Percentiles rank a stretch among this genome's conserved stretches.
These are phyloP conservation scores for Clohesyomyces aquaticus DNA, from an alignment of 495 filamentous ascomycete species.

Conservation along the genomic window DNA sequence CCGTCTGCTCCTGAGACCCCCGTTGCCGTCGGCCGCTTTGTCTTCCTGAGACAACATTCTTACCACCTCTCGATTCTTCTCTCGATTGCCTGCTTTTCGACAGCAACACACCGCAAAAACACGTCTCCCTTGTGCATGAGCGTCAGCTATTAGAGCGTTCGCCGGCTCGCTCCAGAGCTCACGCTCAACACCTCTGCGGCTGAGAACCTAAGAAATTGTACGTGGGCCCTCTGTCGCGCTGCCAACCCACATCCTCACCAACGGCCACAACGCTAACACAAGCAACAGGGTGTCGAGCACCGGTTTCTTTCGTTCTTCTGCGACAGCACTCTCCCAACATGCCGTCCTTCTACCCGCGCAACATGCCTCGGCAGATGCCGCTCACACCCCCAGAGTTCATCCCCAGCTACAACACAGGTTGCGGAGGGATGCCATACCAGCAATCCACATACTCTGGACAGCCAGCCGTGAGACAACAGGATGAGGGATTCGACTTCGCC, in stretches of 20 bases:
- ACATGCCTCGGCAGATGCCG: conserved; percentile 41
- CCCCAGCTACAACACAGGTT: conserved; percentile 41
- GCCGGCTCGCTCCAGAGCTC: conserved; percentile 33
- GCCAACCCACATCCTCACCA: neutral
- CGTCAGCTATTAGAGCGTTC: conserved; percentile 32
- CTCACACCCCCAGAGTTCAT: conserved; percentile 48
- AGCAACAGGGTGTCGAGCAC: conserved; percentile 30
- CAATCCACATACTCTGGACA: conserved; percentile 43
- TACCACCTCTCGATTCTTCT: conserved; percentile 31
- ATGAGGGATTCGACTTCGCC: conserved; percentile 44
- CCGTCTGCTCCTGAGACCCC: conserved; percentile 1
- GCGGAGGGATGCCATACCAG: conserved; percentile 45
- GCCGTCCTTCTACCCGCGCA: conserved; percentile 44
- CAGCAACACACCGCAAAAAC: conserved; percentile 11
- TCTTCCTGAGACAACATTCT: conserved; percentile 30
- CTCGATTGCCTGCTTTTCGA: conserved; percentile 23
- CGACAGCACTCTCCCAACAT: conserved; percentile 37
- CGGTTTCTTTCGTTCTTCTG: conserved; percentile 40
- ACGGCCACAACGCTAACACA: conserved; percentile 6
- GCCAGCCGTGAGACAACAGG: conserved; percentile 41
- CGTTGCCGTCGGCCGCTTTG: conserved; percentile 11
- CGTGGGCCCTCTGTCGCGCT: too few relatives aligned
- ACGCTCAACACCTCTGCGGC: conserved; percentile 32
- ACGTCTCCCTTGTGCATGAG: conserved; percentile 40
- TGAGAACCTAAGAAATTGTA: conserved; percentile 39